phyloP scores from a whole-genome alignment of 192 early-diverging fungal species.

The Linnemannia zychae region DNA sequence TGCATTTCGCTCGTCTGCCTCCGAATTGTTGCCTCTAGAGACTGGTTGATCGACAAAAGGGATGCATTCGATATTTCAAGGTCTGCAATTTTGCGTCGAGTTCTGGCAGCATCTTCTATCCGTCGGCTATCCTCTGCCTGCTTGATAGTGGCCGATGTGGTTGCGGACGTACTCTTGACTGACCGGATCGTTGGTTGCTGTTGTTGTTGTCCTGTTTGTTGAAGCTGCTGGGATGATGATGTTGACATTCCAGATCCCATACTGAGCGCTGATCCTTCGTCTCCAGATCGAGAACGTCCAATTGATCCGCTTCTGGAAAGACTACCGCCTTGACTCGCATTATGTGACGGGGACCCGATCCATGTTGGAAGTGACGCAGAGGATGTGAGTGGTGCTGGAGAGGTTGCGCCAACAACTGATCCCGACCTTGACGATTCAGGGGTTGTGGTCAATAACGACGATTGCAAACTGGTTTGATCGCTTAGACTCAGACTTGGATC shows the following conservation, averaged over 20 bases:
- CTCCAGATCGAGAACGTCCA: constrained; percentile 3
- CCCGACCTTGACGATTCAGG: constrained; percentile 15
- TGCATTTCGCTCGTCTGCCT: constrained; percentile 63
- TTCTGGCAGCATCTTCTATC: constrained; percentile 45
- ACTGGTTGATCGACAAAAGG: constrained; percentile 63
- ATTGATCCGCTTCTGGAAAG: neutral
- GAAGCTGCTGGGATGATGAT: neutral
- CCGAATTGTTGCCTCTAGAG: constrained; percentile 63
- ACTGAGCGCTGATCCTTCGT: constrained; percentile 25
- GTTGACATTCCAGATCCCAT: constrained; percentile 9
- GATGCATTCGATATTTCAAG: constrained; percentile 70
- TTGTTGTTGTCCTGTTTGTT: constrained; percentile 8
- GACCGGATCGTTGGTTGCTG: constrained; percentile 20
- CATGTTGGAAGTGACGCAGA: neutral
- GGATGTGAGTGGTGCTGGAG: neutral
- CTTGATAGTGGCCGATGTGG: constrained; percentile 10
- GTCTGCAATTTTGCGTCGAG: constrained; percentile 63
- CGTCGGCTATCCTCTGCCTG: constrained; percentile 36
- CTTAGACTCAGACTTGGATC: constrained; percentile 13
- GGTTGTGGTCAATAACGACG: neutral
- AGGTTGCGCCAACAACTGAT: neutral
- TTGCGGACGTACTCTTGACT: constrained; percentile 1
- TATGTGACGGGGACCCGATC: neutral
- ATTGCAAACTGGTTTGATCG: constrained; percentile 11
- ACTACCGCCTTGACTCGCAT: neutral